A percentile compares a stretch with the other conserved stretches of the same genome.
Evolutionary conservation across 2,329 filamentous ascomycete species (phyloP).

Genomic region (Aureobasidium zeae): DNA sequence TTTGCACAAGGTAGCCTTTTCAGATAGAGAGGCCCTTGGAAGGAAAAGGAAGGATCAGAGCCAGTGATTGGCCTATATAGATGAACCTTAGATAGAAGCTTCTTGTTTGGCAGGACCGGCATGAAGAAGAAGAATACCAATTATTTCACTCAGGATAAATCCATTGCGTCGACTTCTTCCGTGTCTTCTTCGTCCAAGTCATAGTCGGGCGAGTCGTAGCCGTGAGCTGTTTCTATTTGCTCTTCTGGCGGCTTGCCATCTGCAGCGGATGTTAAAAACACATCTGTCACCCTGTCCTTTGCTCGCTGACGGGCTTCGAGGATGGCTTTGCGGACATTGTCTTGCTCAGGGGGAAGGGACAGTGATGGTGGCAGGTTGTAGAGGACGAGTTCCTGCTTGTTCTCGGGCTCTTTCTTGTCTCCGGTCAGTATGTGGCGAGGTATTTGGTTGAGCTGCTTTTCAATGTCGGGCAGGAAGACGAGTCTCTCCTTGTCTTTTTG

Average conservation of each 20-base stretch:
- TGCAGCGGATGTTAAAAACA: slow-evolving; percentile 4
- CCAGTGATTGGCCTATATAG: too few species aligned
- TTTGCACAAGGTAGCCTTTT: neutral
- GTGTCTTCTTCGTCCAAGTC: slow-evolving; percentile 15
- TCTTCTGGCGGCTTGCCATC: slow-evolving; percentile 14
- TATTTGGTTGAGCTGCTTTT: slow-evolving; percentile 64
- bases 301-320: slow-evolving; percentile 65
- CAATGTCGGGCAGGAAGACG: slow-evolving; percentile 76
- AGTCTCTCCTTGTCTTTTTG: slow-evolving; percentile 54
- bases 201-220: slow-evolving; percentile 15
- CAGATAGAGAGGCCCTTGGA: neutral
- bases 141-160: slow-evolving; percentile 33
- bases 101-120: slow-evolving; percentile 10
- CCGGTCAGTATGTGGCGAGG: slow-evolving; percentile 57
- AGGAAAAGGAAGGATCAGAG: neutral
- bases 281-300: slow-evolving; percentile 41
- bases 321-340: slow-evolving; percentile 70
- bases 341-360: slow-evolving; percentile 63
- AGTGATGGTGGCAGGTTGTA: slow-evolving; percentile 73
- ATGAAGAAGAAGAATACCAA: slow-evolving; percentile 1
- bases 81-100: slow-evolving; percentile 10
- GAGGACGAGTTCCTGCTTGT: slow-evolving; percentile 62
- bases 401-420: slow-evolving; percentile 41
- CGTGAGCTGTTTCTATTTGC: slow-evolving; percentile 27
- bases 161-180: slow-evolving; percentile 55